phyloP scores from a whole-genome alignment of 305 asterid genomes.

The Rubia occidens region DNA sequence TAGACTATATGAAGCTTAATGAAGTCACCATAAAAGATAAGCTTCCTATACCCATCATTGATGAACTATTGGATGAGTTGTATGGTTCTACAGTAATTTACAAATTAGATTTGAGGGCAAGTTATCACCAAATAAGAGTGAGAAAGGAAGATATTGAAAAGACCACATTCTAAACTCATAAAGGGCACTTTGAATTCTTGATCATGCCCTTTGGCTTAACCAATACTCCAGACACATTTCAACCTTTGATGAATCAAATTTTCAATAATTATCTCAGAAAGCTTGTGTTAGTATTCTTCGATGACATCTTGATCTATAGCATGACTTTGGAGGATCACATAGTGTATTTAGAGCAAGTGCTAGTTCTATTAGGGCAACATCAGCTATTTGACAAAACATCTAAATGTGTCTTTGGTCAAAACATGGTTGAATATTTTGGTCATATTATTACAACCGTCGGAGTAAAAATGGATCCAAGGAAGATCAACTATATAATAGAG shows the following conservation, averaged over 20 bases:
- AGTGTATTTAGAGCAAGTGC: neutral
- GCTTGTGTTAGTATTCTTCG: neutral
- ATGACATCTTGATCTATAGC: neutral
- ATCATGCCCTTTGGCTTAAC: neutral
- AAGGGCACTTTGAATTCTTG: neutral
- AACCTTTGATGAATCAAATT: neutral
- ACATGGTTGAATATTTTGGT: neutral
- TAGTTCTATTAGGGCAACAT: neutral
- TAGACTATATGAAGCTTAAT: neutral
- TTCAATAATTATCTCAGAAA: neutral
- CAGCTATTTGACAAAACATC: neutral
- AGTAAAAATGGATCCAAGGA: no score
- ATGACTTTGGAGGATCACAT: neutral
- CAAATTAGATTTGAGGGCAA: neutral
- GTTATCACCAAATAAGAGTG: neutral
- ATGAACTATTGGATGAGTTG: conserved; percentile 1
- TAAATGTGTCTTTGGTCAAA: neutral
- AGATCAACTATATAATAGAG: no score
- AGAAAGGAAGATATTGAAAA: no score
- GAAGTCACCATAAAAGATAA: neutral
- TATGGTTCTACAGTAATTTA: neutral
- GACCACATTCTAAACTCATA: neutral
- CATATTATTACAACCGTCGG: no score
- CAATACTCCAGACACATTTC: neutral
- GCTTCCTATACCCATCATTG: neutral